phyloP scores from a whole-genome alignment of 1,284 basidiomycete genomes.

The Trametes pubescens region DNA sequence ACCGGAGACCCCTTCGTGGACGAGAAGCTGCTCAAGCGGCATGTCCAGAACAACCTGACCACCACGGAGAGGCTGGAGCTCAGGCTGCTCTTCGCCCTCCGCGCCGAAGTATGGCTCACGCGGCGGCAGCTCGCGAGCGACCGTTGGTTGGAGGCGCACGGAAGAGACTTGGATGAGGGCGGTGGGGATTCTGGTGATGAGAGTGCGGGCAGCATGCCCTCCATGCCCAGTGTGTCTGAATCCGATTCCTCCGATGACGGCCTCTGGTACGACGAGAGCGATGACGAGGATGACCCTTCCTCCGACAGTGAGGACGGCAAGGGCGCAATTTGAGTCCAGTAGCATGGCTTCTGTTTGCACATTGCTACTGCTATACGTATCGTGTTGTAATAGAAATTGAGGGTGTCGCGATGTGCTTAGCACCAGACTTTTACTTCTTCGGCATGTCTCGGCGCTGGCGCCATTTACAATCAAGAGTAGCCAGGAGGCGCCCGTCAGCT shows the following conservation, averaged over 20 bases:
- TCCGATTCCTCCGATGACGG: background rate
- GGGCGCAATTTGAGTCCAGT: too few relatives aligned
- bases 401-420: too few relatives aligned
- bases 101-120: background rate
- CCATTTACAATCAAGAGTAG: too few relatives aligned
- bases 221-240: background rate
- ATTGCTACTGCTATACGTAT: too few relatives aligned
- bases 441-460: too few relatives aligned
- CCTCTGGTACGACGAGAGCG: too few relatives aligned
- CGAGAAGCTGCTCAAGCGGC: background rate
- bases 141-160: background rate
- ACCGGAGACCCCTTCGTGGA: constrained; percentile 16
- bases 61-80: background rate
- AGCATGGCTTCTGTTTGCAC: too few relatives aligned
- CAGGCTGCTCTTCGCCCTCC: background rate
- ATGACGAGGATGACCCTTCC: background rate
- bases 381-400: too few relatives aligned
- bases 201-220: background rate
- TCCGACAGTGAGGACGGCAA: too few relatives aligned
- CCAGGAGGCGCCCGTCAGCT: too few relatives aligned
- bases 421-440: too few relatives aligned
- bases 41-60: background rate
- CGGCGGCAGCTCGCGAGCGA: constrained; percentile 3
- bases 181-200: background rate
- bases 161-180: background rate